A percentile compares a stretch with the other conserved stretches of the same genome.
These are phyloP conservation scores for Emericellopsis terricola DNA, from an alignment of 495 filamentous ascomycete genomes.

Conservation along the genomic window DNA sequence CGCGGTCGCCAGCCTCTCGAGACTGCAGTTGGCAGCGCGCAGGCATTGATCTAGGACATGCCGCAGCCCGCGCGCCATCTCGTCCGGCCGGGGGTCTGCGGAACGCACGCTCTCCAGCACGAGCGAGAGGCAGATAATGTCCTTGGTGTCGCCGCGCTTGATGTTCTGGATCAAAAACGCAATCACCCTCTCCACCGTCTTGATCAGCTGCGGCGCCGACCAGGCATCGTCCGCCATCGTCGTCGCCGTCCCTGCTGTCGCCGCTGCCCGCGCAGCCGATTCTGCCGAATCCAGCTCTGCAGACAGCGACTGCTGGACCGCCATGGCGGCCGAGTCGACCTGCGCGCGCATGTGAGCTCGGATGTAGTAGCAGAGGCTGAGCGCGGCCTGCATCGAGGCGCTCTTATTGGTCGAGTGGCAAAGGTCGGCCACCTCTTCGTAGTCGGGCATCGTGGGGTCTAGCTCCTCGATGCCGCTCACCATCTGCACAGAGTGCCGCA, in stretches of 20 bases:
- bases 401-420: conserved; percentile 15
- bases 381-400: conserved; percentile 17
- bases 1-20: background rate
- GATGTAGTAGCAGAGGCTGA: conserved; percentile 20
- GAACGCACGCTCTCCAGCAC: conserved; percentile 13
- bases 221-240: conserved; percentile 3
- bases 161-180: conserved; percentile 10
- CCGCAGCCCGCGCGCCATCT: conserved; percentile 8
- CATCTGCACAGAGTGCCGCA: conserved; percentile 19
- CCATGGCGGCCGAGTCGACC: conserved; percentile 3
- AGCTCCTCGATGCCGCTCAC: conserved; percentile 19
- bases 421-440: conserved; percentile 13
- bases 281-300: conserved; percentile 6
- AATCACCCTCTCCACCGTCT: conserved; percentile 12
- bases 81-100: conserved; percentile 9
- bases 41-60: conserved; percentile 3
- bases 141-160: conserved; percentile 13
- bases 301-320: conserved; percentile 5
- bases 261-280: conserved; percentile 7
- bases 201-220: conserved; percentile 12
- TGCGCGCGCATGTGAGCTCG: conserved; percentile 7
- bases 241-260: background rate
- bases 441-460: conserved; percentile 11
- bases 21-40: background rate
- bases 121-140: conserved; percentile 14